Percentiles rank a stretch among this genome's conserved stretches.
Conservation (phyloP, 1,284 basidiomycete species). For the Austropuccinia psidii region DNA sequence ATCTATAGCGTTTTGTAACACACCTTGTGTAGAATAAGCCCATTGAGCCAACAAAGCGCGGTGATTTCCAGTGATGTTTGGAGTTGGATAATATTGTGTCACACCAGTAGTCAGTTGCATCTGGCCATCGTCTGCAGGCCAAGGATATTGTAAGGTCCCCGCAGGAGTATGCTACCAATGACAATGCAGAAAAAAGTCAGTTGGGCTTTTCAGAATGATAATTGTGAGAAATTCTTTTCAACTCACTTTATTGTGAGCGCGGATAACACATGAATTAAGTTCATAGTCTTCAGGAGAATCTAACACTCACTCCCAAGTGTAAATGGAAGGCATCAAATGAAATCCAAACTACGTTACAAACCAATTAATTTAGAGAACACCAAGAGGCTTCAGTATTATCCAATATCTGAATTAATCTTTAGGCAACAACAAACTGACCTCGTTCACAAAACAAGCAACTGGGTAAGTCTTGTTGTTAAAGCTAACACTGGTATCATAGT, state of each 20-base stretch:
- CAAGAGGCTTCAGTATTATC: not conserved
- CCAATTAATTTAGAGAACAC: not conserved
- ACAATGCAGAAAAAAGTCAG: not conserved
- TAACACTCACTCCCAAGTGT: slow-evolving; percentile 59
- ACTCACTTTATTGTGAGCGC: slow-evolving; percentile 56
- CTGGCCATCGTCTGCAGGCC: slow-evolving; percentile 40
- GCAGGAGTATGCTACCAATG: slow-evolving; percentile 41
- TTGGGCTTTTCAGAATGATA: not conserved
- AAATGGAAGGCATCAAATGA: slow-evolving; percentile 61
- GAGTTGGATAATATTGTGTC: slow-evolving; percentile 31
- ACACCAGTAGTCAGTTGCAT: slow-evolving; percentile 40
- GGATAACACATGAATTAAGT: slow-evolving; percentile 58
- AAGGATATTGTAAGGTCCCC: slow-evolving; percentile 42
- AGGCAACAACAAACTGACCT: slow-evolving; percentile 41
- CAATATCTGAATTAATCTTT: not conserved
- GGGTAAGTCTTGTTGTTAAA: slow-evolving; percentile 58
- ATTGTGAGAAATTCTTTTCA: not conserved
- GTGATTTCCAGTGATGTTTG: slow-evolving; percentile 26
- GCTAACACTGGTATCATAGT: slow-evolving; percentile 55
- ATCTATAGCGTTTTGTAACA: slow-evolving; percentile 48
- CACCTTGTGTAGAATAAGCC: slow-evolving; percentile 40
- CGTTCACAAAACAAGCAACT: slow-evolving; percentile 57
- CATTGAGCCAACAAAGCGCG: slow-evolving; percentile 36
- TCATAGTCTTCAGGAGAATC: slow-evolving; percentile 52
- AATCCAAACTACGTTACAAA: slow-evolving; percentile 53